Percentiles rank a stretch among this genome's conserved stretches.
These are phyloP conservation scores for Coccomyxa sp. DNA, from an alignment of 139 green algal genomes.

Conservation along the genomic window DNA sequence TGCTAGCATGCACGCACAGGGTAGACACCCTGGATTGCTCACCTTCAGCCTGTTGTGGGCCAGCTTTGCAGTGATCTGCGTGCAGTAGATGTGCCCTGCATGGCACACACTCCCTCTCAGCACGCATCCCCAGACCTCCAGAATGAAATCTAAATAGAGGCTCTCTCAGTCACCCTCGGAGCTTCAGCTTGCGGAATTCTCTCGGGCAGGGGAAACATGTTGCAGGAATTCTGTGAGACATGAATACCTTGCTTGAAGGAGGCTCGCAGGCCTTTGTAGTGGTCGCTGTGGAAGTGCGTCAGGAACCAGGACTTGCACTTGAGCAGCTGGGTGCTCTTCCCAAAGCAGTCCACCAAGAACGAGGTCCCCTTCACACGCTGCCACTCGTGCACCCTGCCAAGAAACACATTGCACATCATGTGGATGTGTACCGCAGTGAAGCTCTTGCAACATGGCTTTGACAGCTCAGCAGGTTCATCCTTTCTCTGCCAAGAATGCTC, in stretches of 20 bases:
- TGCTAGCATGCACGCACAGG: too few species aligned
- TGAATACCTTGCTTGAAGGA: too few species aligned
- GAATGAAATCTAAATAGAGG: neutral
- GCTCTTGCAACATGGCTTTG: neutral
- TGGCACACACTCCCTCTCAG: neutral
- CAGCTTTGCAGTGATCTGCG: slow-evolving; percentile 60
- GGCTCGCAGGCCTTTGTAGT: slow-evolving; percentile 58
- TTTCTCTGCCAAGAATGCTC: slow-evolving; percentile 6
- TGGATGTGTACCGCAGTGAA: too few species aligned
- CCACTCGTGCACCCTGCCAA: slow-evolving; percentile 38
- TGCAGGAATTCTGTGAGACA: too few species aligned
- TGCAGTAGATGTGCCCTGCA: slow-evolving; percentile 49
- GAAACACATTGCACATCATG: too few species aligned
- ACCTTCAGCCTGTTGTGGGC: slow-evolving; percentile 54
- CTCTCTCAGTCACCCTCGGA: too few species aligned
- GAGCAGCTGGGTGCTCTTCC: slow-evolving; percentile 11
- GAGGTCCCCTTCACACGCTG: slow-evolving; percentile 57
- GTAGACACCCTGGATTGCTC: too few species aligned
- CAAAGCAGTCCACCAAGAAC: slow-evolving; percentile 77
- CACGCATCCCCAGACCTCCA: neutral
- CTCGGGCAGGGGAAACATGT: too few species aligned
- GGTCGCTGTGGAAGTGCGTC: slow-evolving; percentile 87
- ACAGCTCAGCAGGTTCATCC: neutral
- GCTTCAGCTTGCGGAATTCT: too few species aligned
- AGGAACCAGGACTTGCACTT: slow-evolving; percentile 66